Evolutionary conservation across 208 protist genomes (phyloP), one percentile per base, ranked within the genome.

Genomic region (Wallacemonas sp.): DNA sequence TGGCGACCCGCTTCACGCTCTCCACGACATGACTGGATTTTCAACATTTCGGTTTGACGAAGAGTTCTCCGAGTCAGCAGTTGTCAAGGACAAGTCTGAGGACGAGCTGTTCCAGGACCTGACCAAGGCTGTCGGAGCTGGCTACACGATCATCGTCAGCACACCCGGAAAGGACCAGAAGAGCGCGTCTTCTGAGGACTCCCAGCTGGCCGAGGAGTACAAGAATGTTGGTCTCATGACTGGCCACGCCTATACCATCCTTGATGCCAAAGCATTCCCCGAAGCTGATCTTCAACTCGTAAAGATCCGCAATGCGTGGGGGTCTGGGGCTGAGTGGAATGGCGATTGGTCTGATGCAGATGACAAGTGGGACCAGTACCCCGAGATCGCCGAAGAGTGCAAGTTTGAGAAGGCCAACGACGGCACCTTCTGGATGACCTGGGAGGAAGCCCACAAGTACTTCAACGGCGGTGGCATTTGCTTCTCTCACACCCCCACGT

Each of bases 401-500:
- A 66, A 80, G 53, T 88, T 90, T 70, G 51, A 83, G 62, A 80
- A 74, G 55, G 75, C 34, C 12, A 66, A 59, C 34, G 77, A 88
- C 38, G 84, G 79, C 41, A 83, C 77, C 41, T 93, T 96, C 72
- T 96, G 91, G 91, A 93, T 96, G 75, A 66, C 77, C 31, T 93
- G 74, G 84, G 76, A 78, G 54, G 84, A 86, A 38, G 77, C 67
- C 49, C 72, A 78, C 47, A 77, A 91, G 71, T 94, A 88, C 77
- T 96, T 94, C 72, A 91, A 93, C 73, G 84, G 84, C 42, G 90
- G 85, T 19, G 83, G 82, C 24, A 81, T 96, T 36, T 96, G 76
- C 72, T 91, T 93, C 69, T 71, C 69, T 27, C 80, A 88, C 55
- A 49, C 49, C 33, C 66, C 75, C 8, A 58, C 70, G 45, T 91